Evolutionary conservation across 768 basidiomycete species (phyloP).

Genomic region (Serendipita sp.): DNA sequence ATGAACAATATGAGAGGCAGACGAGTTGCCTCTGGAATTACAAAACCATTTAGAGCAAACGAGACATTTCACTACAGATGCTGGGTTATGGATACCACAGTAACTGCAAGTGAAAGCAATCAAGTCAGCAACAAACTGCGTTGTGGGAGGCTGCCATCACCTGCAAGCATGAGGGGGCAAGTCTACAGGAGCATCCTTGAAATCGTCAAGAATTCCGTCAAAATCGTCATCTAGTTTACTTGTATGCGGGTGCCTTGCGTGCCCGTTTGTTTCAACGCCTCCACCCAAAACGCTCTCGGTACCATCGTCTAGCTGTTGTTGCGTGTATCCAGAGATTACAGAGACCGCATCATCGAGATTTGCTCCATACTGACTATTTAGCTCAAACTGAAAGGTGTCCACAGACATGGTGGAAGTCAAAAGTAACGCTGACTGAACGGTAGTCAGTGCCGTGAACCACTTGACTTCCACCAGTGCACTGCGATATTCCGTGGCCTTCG

Average conservation of each 20-base stretch:
- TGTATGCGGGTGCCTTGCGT: slow-evolving; percentile 16
- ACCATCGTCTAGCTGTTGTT: slow-evolving; percentile 9
- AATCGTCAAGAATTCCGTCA: slow-evolving; percentile 74
- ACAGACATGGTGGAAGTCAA: neutral
- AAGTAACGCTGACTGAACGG: too few relatives aligned
- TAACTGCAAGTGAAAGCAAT: slow-evolving; percentile 39
- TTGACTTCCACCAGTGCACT: too few relatives aligned
- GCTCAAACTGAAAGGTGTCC: slow-evolving; percentile 11
- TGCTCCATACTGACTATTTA: slow-evolving; percentile 14
- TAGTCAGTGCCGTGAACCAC: too few relatives aligned
- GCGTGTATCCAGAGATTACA: slow-evolving; percentile 17
- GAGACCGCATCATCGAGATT: slow-evolving; percentile 15
- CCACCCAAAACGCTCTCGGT: slow-evolving; percentile 12
- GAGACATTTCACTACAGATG: slow-evolving; percentile 90
- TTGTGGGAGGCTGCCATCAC: slow-evolving; percentile 25
- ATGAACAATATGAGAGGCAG: slow-evolving; percentile 97
- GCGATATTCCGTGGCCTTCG: too few relatives aligned
- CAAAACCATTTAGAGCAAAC: slow-evolving; percentile 95
- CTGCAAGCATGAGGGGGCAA: slow-evolving; percentile 91
- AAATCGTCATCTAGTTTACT: slow-evolving; percentile 61
- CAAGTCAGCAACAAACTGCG: slow-evolving; percentile 7
- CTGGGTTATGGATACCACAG: slow-evolving; percentile 94
- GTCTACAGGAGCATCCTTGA: slow-evolving; percentile 64
- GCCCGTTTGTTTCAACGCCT: neutral
- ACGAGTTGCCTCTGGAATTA: slow-evolving; percentile 94